A percentile compares a stretch with the other conserved stretches of the same genome.
phyloP scores from a whole-genome alignment of 1,284 basidiomycete species.

The Malassezia psittaci region DNA sequence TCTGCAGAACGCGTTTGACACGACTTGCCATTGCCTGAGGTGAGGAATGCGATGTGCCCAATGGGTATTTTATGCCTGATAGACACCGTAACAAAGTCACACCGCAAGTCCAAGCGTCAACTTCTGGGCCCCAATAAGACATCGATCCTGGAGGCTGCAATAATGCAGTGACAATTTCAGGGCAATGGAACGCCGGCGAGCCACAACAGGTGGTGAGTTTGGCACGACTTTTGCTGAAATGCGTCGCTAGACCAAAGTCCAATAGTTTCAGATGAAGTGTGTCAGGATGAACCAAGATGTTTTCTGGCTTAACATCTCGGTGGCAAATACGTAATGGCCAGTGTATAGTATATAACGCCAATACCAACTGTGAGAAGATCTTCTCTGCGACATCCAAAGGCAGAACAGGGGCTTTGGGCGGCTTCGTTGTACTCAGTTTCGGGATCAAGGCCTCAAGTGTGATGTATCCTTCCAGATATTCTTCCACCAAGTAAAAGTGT shows the following conservation, averaged over 20 bases:
- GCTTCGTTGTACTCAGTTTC: not conserved
- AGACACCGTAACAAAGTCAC: conserved; percentile 53
- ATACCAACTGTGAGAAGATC: conserved; percentile 54
- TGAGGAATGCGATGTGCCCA: conserved; percentile 52
- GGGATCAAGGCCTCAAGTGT: conserved; percentile 45
- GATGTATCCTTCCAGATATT: conserved; percentile 51
- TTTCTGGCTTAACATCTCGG: conserved; percentile 54
- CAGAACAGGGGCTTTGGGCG: conserved; percentile 29
- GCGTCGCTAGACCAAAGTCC: conserved; percentile 55
- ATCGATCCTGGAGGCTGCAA: conserved; percentile 51
- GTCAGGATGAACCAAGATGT: conserved; percentile 50
- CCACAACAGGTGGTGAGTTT: conserved; percentile 56
- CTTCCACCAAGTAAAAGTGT: conserved; percentile 56
- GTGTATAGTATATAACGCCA: conserved; percentile 53
- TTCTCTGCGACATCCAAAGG: conserved; percentile 40
- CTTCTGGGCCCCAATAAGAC: conserved; percentile 52
- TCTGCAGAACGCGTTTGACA: conserved; percentile 50
- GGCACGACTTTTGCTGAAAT: conserved; percentile 53
- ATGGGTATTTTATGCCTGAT: conserved; percentile 52
- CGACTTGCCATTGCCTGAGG: conserved; percentile 51
- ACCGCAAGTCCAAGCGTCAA: conserved; percentile 56
- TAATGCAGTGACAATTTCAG: conserved; percentile 53
- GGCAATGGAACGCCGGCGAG: conserved; percentile 52
- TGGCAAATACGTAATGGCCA: conserved; percentile 53
- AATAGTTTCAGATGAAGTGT: conserved; percentile 50